Conservation (phyloP, 306 rosid genomes). For the Purshia tridentata region DNA sequence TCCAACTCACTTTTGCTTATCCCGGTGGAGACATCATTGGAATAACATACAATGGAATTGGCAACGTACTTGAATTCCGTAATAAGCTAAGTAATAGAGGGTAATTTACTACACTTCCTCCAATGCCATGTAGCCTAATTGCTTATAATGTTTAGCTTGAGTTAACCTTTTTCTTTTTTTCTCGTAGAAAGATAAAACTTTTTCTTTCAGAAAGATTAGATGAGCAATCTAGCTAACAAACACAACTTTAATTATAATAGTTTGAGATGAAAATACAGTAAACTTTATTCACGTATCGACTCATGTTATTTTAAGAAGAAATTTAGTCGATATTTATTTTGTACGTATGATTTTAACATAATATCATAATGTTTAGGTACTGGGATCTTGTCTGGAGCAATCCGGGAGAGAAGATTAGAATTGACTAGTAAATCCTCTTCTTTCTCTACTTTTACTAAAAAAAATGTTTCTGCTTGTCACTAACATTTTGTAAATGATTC, state of each 20-base stretch:
- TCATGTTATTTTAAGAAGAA: too few relatives aligned
- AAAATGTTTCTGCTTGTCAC: not conserved
- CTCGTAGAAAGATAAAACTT: too few relatives aligned
- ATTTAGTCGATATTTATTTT: too few relatives aligned
- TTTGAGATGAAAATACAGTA: too few relatives aligned
- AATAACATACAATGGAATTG: constrained; percentile 44
- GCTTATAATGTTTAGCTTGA: too few relatives aligned
- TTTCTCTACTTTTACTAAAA: not conserved
- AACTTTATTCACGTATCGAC: too few relatives aligned
- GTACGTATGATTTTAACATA: not conserved
- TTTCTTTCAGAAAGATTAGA: too few relatives aligned
- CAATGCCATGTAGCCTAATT: too few relatives aligned
- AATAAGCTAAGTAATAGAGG: constrained; percentile 50
- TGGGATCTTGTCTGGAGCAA: constrained; percentile 63
- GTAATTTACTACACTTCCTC: constrained; percentile 23
- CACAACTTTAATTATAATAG: too few relatives aligned
- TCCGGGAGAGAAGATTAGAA: not conserved
- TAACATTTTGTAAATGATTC: not conserved
- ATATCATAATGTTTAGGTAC: constrained; percentile 44
- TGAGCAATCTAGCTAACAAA: too few relatives aligned
- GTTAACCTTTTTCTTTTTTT: too few relatives aligned
- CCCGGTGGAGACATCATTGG: constrained; percentile 59
- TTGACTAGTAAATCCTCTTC: constrained; percentile 40
- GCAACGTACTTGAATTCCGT: constrained; percentile 40
- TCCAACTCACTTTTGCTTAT: constrained; percentile 42